Percentiles rank a stretch among this genome's conserved stretches.
phyloP scores from a whole-genome alignment of 805 yeast genomes.

The Candida taoyuanica region DNA sequence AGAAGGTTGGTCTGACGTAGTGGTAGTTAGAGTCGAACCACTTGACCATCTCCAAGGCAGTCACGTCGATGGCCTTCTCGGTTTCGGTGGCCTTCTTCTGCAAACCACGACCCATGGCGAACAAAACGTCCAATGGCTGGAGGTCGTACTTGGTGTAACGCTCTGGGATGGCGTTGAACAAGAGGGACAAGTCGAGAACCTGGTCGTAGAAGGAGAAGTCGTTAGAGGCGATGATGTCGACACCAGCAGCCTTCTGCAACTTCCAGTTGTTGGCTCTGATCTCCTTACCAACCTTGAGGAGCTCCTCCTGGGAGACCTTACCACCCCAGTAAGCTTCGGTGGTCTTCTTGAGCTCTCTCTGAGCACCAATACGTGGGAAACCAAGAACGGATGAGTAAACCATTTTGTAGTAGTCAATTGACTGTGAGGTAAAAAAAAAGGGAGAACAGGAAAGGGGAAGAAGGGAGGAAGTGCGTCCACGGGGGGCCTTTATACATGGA shows the following conservation, averaged over 20 bases:
- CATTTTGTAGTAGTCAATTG: constrained; percentile 42
- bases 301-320: constrained; percentile 81
- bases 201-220: constrained; percentile 99
- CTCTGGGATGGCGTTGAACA: constrained; percentile 95
- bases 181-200: constrained; percentile 83
- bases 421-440: neutral
- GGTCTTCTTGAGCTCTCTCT: constrained; percentile 98
- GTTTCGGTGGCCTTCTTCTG: constrained; percentile 93
- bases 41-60: constrained; percentile 99
- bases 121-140: constrained; percentile 84
- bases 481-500: neutral
- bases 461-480: neutral
- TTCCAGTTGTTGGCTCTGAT: constrained; percentile 97
- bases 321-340: constrained; percentile 99
- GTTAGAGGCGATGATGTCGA: constrained; percentile 93
- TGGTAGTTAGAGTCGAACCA: constrained; percentile 99
- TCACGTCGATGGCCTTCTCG: constrained; percentile 89
- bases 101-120: constrained; percentile 99
- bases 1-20: constrained; percentile 98
- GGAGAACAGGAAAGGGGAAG: neutral
- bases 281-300: constrained; percentile 88
- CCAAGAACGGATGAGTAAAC: constrained; percentile 97
- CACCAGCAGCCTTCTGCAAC: constrained; percentile 95
- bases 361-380: constrained; percentile 99
- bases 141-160: constrained; percentile 91